Conservation (phyloP, 2,329 filamentous ascomycete genomes). For the Fusarium sp. region DNA sequence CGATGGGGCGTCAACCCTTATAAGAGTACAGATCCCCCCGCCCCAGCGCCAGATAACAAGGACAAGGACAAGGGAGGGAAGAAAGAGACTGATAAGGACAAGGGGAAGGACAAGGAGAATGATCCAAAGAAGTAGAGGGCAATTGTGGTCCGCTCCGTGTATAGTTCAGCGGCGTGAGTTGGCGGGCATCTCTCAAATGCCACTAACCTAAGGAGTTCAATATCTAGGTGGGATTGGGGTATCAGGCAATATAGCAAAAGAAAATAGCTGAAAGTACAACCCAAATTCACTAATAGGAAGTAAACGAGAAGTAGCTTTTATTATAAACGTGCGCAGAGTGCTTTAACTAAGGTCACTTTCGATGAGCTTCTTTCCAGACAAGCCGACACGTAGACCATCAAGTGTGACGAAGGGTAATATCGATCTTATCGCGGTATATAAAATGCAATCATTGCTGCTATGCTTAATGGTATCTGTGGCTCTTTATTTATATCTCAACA, state of each 20-base stretch:
- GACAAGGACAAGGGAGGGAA: not conserved
- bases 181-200: not conserved
- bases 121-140: not conserved
- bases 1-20: not conserved
- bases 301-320: no score
- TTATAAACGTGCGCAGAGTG: no score
- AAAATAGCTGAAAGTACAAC: not conserved
- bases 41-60: not conserved
- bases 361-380: no score
- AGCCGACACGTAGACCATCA: no score
- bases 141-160: no score
- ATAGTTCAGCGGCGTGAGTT: no score
- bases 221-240: not conserved
- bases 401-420: no score
- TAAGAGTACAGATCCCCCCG: not conserved
- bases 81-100: not conserved
- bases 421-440: no score
- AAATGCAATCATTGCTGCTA: fast-evolving
- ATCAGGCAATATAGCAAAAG: not conserved
- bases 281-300: no score
- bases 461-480: no score
- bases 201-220: not conserved
- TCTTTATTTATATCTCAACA: no score
- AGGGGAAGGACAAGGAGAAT: slow-evolving; percentile 2
- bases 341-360: no score